These are phyloP conservation scores for Umbelopsis sp. DNA, from an alignment of 192 early-diverging fungal species.

Conservation along the genomic window DNA sequence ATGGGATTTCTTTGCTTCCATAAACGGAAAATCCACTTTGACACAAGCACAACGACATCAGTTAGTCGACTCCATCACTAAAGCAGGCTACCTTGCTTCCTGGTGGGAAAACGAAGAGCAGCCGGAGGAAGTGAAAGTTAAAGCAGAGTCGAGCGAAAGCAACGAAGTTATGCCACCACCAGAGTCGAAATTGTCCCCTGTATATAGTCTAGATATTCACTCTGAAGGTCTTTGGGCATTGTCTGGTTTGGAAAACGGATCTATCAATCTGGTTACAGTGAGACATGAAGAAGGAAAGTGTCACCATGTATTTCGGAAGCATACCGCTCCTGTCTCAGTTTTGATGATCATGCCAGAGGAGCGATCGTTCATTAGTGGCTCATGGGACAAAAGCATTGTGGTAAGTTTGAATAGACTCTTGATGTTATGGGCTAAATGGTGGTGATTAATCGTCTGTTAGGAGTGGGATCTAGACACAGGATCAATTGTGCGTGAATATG, in stretches of 20 bases:
- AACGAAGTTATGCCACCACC: background rate
- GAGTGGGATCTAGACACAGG: conserved; percentile 90
- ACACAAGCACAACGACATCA: conserved; percentile 87
- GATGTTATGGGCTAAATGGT: background rate
- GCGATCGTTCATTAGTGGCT: conserved; percentile 82
- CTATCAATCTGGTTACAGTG: conserved; percentile 84
- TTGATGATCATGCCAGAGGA: conserved; percentile 83
- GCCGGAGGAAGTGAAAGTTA: conserved; percentile 36
- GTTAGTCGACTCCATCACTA: conserved; percentile 83
- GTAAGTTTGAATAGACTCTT: conserved; percentile 42
- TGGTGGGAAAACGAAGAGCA: conserved; percentile 89
- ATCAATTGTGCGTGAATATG: conserved; percentile 63
- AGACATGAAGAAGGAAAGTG: conserved; percentile 95
- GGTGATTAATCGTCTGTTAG: conserved; percentile 27
- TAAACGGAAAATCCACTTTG: conserved; percentile 79
- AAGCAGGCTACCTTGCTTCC: conserved; percentile 75
- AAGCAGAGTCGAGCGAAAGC: conserved; percentile 21
- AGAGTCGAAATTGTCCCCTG: conserved; percentile 81
- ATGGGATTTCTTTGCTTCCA: conserved; percentile 88
- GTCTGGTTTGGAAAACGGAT: conserved; percentile 79
- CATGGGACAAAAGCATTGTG: conserved; percentile 89
- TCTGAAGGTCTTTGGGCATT: conserved; percentile 88
- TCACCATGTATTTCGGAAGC: conserved; percentile 79
- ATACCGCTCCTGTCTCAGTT: conserved; percentile 83
- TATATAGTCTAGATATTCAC: conserved; percentile 91